Evolutionary conservation across 1,284 basidiomycete genomes (phyloP), one percentile per base, ranked within the genome.

Genomic region (Sporisorium sorghi): DNA sequence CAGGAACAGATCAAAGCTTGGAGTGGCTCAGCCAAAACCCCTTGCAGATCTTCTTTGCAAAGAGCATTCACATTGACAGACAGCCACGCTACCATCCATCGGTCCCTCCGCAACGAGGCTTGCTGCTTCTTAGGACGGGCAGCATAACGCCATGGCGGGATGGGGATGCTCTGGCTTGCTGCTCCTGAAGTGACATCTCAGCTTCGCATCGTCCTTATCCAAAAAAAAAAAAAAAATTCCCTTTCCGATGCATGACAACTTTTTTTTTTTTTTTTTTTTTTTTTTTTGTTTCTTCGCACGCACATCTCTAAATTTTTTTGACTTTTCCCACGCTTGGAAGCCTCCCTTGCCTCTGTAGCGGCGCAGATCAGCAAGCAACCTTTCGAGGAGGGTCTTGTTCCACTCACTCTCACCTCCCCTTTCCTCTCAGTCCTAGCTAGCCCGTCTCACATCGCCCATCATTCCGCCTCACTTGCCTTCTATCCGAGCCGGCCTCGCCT

Each of bases 401-500:
- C n/a, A n/a, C n/a, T n/a, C n/a, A n/a, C n/a, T n/a, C n/a, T n/a
- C n/a, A n/a, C n/a, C n/a, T n/a, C n/a, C n/a, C n/a, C n/a, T n/a
- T n/a, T n/a, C n/a, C n/a, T n/a, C n/a, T n/a, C 14, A 46, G n/a
- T 53, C 21, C 55, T 26, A 49, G 11, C 24, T n/a, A n/a, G n/a
- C 28, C n/a, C 28, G n/a, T 28, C 10, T 33, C 35, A 35, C 35
- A 12, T 63, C 44, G 67, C 60, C 57, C 60, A 69, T 51, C 60
- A 69, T 69, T 55, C 60, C 60, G 67, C 52, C 60, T 44, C 57
- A 55, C 49, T 44, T 53, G 12, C n/a, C n/a, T n/a, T 30, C 48
- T 9, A 26, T 69, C 42, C 32, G 57, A 57, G 60, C 60, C 52
- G 52, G 60, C 67, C 48, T 57, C 14, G 60, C 60, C 50, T 56